phyloP scores from a whole-genome alignment of 164 flowering plant species.

The Umbilicus rupestris region DNA sequence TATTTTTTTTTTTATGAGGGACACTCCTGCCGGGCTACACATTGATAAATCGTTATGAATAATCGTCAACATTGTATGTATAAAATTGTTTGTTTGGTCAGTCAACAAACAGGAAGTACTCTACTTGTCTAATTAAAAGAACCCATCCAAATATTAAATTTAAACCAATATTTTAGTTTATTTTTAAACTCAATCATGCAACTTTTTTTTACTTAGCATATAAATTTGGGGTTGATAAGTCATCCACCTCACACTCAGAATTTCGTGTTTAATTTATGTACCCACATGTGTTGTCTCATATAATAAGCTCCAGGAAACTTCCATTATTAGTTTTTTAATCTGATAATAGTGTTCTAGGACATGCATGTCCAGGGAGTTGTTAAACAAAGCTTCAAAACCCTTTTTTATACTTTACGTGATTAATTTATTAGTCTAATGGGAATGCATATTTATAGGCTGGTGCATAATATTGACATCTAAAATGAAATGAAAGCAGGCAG shows the following conservation, averaged over 20 bases:
- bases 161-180: too few species aligned
- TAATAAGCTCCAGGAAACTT: not conserved
- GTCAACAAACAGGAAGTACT: not conserved
- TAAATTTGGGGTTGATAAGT: not conserved
- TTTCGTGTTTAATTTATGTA: not conserved
- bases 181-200: not conserved
- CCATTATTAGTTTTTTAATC: not conserved
- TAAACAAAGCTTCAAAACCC: not conserved
- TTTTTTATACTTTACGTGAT: too few species aligned
- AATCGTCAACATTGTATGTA: too few species aligned
- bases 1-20: too few species aligned
- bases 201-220: too few species aligned
- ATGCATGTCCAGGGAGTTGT: not conserved
- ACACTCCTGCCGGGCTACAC: too few species aligned
- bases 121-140: not conserved
- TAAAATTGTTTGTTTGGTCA: too few species aligned
- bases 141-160: not conserved
- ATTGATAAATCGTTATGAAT: too few species aligned
- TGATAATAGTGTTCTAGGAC: not conserved
- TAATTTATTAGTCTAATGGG: too few species aligned
- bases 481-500: too few species aligned
- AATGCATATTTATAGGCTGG: too few species aligned
- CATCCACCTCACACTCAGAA: not conserved
- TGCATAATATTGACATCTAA: too few species aligned
- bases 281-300: not conserved